Evolutionary conservation across 1,284 basidiomycete species (phyloP), one percentile per base, ranked within the genome.

Genomic region (Ceratobasidium sp.): DNA sequence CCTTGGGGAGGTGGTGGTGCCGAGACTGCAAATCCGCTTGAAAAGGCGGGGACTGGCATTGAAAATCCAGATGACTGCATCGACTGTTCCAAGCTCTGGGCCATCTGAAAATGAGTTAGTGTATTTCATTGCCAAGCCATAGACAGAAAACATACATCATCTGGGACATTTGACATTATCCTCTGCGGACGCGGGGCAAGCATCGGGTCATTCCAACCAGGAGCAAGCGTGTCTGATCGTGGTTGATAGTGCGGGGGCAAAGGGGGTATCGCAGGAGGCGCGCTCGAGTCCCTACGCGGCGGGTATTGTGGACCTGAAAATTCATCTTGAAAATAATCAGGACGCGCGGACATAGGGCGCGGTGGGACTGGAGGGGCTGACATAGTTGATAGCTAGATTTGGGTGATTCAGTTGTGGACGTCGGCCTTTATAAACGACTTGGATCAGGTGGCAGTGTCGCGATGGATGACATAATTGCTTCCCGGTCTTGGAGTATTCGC

Each of bases 281-380:
- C 60, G 18, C 26, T 46, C 23, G 58, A 42, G 15, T 55, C 56
- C 15, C 60, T 58, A 12, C 60, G 71, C 13, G n/a, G 58, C 3
- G 58, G n/a, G 58, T 75, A 60, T 51, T 58, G 70, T 33, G 18
- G 23, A 39, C 71, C 60, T 23, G 23, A 20, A 46, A 33, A 63
- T 49, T 75, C 71, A 42, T 75, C 71, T 33, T 75, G 71, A 39
- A 75, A 75, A 42, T 75, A 75, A 26, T 75, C 71, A 23, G 71
- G 71, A 28, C 71, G 71, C 71, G 71, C 71, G n/a, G 71, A 75
- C 71, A 75, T 75, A 13, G 71, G 71, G 20, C 71, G 40, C 23
- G 71, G 71, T 58, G 71, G 71, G 12, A 75, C 60, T 39, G 71
- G 71, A 49, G 71, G 71, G 44, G 71, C 71, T 20, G 71, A 40